Conservation (phyloP, 768 basidiomycete species). For the Trametopsis cervina region DNA sequence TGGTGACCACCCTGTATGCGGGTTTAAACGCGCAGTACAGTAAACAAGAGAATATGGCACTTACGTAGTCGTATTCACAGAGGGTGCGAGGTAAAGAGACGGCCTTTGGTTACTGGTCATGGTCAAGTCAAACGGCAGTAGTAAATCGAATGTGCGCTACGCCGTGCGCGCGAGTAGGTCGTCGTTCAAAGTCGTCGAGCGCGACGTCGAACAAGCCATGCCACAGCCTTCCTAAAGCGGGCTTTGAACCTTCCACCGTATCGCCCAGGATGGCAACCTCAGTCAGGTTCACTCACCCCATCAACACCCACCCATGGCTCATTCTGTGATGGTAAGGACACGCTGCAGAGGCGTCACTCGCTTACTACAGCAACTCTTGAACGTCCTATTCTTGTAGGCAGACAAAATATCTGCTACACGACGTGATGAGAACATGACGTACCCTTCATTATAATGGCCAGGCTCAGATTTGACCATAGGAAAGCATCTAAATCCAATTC, state of each 20-base stretch:
- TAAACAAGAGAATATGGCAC: slow-evolving; percentile 21
- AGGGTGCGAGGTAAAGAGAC: slow-evolving; percentile 66
- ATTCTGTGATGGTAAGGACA: background rate
- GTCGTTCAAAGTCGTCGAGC: slow-evolving; percentile 10
- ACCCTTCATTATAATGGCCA: too few species aligned
- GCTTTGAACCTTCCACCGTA: slow-evolving; percentile 5
- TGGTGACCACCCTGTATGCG: slow-evolving; percentile 68
- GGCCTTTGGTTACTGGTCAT: slow-evolving; percentile 66
- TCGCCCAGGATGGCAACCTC: background rate
- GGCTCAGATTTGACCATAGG: too few species aligned
- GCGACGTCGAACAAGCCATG: slow-evolving; percentile 7
- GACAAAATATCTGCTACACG: too few species aligned
- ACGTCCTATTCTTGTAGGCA: too few species aligned
- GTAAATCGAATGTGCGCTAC: background rate
- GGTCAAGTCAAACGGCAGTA: slow-evolving; percentile 18
- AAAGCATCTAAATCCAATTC: too few species aligned
- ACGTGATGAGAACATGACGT: too few species aligned
- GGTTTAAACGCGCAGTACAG: slow-evolving; percentile 1
- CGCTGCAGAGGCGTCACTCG: too few species aligned
- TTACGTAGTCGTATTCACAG: slow-evolving; percentile 81
- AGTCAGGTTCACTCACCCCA: background rate
- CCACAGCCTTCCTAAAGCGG: slow-evolving; percentile 10
- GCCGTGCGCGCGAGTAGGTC: slow-evolving; percentile 2
- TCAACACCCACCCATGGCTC: background rate
- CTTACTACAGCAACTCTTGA: too few species aligned